phyloP scores from a whole-genome alignment of 129 eudicot species.

The Centella asiatica region DNA sequence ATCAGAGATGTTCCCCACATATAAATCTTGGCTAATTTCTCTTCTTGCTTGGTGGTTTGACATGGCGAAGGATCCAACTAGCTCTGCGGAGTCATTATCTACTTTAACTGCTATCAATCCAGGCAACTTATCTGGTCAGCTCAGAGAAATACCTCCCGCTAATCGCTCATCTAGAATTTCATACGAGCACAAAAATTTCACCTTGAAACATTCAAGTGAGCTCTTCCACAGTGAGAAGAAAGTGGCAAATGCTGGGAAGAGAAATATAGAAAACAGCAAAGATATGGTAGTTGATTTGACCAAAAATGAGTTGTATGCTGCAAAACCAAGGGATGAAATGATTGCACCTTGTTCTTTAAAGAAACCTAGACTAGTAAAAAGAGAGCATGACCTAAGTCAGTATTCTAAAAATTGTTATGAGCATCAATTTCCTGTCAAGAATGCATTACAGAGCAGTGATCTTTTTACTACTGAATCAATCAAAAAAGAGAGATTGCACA shows the following conservation, averaged over 20 bases:
- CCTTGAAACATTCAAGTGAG: constrained; percentile 27
- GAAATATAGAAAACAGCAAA: constrained; percentile 11
- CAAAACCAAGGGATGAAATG: constrained; percentile 23
- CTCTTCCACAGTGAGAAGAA: constrained; percentile 19
- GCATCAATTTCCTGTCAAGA: constrained; percentile 1
- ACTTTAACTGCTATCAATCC: constrained; percentile 27
- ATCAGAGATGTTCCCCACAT: too few species aligned
- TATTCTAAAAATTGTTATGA: constrained; percentile 24
- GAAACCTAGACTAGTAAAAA: constrained; percentile 41
- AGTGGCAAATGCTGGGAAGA: constrained; percentile 11
- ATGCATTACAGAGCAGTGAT: not conserved
- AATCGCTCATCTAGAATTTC: constrained; percentile 49
- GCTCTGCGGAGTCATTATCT: constrained; percentile 31
- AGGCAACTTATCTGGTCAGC: constrained; percentile 21
- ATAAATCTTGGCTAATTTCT: too few species aligned
- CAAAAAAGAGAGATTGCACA: constrained; percentile 18
- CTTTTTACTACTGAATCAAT: not conserved
- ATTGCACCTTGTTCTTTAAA: constrained; percentile 40
- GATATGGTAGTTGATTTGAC: constrained; percentile 29
- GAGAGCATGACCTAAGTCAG: constrained; percentile 25
- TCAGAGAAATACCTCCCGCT: constrained; percentile 70
- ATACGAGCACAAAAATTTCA: constrained; percentile 22
- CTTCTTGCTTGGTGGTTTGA: constrained; percentile 15
- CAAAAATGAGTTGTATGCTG: constrained; percentile 16
- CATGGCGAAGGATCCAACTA: constrained; percentile 29